phyloP scores from a whole-genome alignment of 805 yeast species.

The Candida verbasci region DNA sequence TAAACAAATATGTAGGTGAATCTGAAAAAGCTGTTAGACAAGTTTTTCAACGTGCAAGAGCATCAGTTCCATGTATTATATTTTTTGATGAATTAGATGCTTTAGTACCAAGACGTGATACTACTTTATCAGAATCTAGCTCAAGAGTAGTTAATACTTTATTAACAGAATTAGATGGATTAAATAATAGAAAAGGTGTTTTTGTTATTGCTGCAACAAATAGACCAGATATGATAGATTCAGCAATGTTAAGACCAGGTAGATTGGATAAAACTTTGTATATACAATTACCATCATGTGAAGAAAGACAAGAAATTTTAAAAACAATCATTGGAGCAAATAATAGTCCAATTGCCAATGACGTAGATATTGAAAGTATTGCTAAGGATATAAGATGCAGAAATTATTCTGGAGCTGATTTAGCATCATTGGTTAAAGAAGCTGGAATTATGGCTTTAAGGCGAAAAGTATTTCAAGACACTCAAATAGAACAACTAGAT shows the following conservation, averaged over 20 bases:
- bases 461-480: slow-evolving; percentile 55
- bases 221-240: slow-evolving; percentile 96
- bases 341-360: slow-evolving; percentile 65
- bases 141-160: slow-evolving; percentile 93
- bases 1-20: slow-evolving; percentile 95
- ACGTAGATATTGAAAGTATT: slow-evolving; percentile 57
- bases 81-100: slow-evolving; percentile 97
- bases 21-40: slow-evolving; percentile 92
- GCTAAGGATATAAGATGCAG: slow-evolving; percentile 78
- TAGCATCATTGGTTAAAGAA: slow-evolving; percentile 86
- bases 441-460: slow-evolving; percentile 89
- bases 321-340: slow-evolving; percentile 67
- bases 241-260: slow-evolving; percentile 97
- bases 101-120: slow-evolving; percentile 88
- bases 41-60: slow-evolving; percentile 87
- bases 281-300: slow-evolving; percentile 79
- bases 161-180: slow-evolving; percentile 91
- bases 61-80: slow-evolving; percentile 89
- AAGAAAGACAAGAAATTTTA: slow-evolving; percentile 78
- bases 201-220: slow-evolving; percentile 96
- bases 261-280: slow-evolving; percentile 89
- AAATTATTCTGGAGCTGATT: slow-evolving; percentile 94
- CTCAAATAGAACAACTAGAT: slow-evolving; percentile 35
- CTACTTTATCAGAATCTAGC: slow-evolving; percentile 81
- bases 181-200: slow-evolving; percentile 87